These are phyloP conservation scores for Bipolaris cookei DNA, from an alignment of 2,329 filamentous ascomycete species.

Conservation along the genomic window DNA sequence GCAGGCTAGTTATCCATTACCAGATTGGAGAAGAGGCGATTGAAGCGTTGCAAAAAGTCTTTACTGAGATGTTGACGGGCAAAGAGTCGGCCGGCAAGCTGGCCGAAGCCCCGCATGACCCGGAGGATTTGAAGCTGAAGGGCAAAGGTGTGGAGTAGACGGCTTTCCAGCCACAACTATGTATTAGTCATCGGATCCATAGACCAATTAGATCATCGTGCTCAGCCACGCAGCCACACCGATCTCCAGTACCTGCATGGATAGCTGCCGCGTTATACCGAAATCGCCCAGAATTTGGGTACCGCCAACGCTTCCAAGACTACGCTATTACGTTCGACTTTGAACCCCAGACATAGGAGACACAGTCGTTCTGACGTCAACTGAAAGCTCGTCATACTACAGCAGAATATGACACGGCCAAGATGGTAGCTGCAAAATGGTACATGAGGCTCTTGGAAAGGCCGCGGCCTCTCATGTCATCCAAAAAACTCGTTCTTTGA, in stretches of 20 bases:
- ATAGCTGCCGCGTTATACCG: conserved; percentile 8
- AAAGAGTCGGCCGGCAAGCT: conserved; percentile 29
- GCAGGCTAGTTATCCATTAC: conserved; percentile 72
- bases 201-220: conserved; percentile 4
- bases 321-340: conserved; percentile 27
- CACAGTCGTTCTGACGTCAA: conserved; percentile 5
- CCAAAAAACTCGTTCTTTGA: not conserved
- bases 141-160: conserved; percentile 39
- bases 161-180: conserved; percentile 3
- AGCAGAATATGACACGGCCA: conserved; percentile 16
- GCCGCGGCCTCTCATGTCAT: conserved; percentile 4
- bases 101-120: conserved; percentile 27
- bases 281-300: conserved; percentile 19
- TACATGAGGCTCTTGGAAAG: conserved; percentile 22
- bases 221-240: conserved; percentile 13
- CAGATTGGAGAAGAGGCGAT: conserved; percentile 73
- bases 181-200: not conserved
- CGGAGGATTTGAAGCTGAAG: conserved; percentile 39
- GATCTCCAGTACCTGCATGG: conserved; percentile 15
- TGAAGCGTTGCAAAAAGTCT: conserved; percentile 44
- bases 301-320: conserved; percentile 23
- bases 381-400: conserved; percentile 26
- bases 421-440: conserved; percentile 18
- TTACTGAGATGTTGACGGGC: conserved; percentile 32
- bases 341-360: not conserved